A percentile compares a stretch with the other conserved stretches of the same genome.
These are phyloP conservation scores for Yarrowia keelungensis DNA, from an alignment of 805 yeast species.

Conservation along the genomic window DNA sequence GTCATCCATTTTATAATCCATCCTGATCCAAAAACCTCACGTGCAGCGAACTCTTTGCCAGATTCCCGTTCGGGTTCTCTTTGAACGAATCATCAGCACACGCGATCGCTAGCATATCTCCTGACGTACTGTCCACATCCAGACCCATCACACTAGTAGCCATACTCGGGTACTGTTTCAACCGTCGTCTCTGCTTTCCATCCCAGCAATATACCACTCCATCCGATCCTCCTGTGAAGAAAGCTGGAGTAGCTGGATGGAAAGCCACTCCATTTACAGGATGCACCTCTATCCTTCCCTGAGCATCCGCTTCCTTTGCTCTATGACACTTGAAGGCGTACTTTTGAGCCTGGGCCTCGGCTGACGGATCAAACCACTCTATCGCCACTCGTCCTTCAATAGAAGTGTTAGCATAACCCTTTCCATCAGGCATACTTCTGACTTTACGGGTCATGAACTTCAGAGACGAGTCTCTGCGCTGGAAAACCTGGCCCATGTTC, in stretches of 20 bases:
- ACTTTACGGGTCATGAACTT: constrained; percentile 68
- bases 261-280: constrained; percentile 61
- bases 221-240: constrained; percentile 63
- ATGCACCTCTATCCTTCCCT: constrained; percentile 57
- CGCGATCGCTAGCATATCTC: constrained; percentile 54
- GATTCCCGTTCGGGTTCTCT: constrained; percentile 43
- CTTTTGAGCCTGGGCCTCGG: constrained; percentile 53
- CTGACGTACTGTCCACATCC: constrained; percentile 48
- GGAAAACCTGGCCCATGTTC: constrained; percentile 55
- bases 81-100: constrained; percentile 60
- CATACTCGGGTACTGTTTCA: constrained; percentile 53
- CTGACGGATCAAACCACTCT: constrained; percentile 65
- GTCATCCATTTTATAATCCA: neutral
- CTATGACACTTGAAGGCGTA: constrained; percentile 89
- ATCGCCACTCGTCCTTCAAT: constrained; percentile 85
- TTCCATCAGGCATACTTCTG: constrained; percentile 59
- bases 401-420: constrained; percentile 70
- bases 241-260: constrained; percentile 51
- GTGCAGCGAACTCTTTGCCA: constrained; percentile 12
- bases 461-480: constrained; percentile 66
- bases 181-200: constrained; percentile 54
- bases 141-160: constrained; percentile 55
- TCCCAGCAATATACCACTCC: constrained; percentile 61
- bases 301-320: constrained; percentile 44
- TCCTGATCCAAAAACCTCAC: constrained; percentile 15